phyloP scores from a whole-genome alignment of 2,329 filamentous ascomycete genomes.

The Verticillium nubilum region DNA sequence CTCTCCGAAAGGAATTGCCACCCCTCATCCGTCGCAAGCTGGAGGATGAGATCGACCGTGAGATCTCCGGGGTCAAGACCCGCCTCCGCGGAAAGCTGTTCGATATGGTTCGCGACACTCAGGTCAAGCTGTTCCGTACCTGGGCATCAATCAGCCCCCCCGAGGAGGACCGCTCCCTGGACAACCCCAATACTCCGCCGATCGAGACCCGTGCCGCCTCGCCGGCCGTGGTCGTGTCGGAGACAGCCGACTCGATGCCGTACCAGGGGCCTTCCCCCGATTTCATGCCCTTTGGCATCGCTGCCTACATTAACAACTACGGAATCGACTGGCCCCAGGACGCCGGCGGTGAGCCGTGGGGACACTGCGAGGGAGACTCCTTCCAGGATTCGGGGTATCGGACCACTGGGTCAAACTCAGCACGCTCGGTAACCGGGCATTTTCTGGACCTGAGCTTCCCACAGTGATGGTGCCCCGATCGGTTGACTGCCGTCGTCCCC shows the following conservation, averaged over 20 bases:
- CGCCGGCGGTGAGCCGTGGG: neutral
- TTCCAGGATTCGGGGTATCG: neutral
- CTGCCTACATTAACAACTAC: too few species aligned
- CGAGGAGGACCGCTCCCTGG: slow-evolving; percentile 3
- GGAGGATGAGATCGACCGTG: slow-evolving; percentile 17
- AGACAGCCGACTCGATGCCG: too few species aligned
- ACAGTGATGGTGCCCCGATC: too few species aligned
- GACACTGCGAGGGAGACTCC: neutral
- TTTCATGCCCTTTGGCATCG: too few species aligned
- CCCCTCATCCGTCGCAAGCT: slow-evolving; percentile 24
- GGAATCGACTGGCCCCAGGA: too few species aligned
- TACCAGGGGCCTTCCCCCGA: too few species aligned
- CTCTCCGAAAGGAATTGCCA: slow-evolving; percentile 27
- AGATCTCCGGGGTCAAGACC: slow-evolving; percentile 18
- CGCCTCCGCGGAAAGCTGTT: slow-evolving; percentile 15
- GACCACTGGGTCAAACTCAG: neutral
- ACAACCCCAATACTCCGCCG: neutral
- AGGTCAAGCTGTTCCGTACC: slow-evolving; percentile 15
- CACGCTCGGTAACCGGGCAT: neutral
- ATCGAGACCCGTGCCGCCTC: neutral
- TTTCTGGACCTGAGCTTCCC: too few species aligned
- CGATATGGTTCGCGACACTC: slow-evolving; percentile 16
- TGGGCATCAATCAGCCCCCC: slow-evolving; percentile 9
- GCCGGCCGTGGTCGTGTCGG: too few species aligned
- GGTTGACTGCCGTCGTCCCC: too few species aligned